Base-by-base conservation (phyloP, 805 yeast species). In the Alloascoidea africana region DNA sequence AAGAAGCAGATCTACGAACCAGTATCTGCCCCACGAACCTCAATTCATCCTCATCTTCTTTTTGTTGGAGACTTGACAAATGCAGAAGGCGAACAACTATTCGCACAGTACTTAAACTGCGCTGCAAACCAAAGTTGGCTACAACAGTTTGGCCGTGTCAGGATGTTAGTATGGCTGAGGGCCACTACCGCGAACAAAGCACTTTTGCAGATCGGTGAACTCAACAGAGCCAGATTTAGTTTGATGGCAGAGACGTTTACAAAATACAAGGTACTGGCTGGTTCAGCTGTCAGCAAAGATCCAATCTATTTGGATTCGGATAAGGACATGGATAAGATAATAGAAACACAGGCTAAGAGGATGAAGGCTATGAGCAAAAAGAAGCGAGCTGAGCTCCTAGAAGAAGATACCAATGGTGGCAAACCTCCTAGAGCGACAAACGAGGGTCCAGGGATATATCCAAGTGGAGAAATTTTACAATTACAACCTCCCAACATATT, bases 21-120 rank as follows among this genome's bases (percentile, higher is more conserved):
- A 0, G 53, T 45, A 6, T 44, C 39, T 3, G 55, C 59, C 41
- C 35, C 54, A 3, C 49, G 68, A 33, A 59, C 58, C 43, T 52
- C 58, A 14, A 52, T 76, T 14, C 73, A 79, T 52, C 59, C 68
- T 39, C 66, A 66, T 39, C 60, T 81, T 17, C 54, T 82, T 23
- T 60, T 74, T 19, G 58, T 74, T 4, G 87, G 76, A 2, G 73
- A 76, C 48, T 58, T 79, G 18, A 64, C 80, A 1, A 61, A 65
- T 27, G 50, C 60, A 5, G 66, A 65, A 41, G 81, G 80, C 8
- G 91, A 79, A 51, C 73, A 78, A 37, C 64, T 83, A 14, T 54
- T 80, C 17, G 74, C 80, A 40, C 94, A 84, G 56, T 80, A 85
- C 74, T 53, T 80, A 19, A 68, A 67, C 42, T 80, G 93, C 54